Conservation (phyloP, 345 rosid genomes). For the Salix brachista region DNA sequence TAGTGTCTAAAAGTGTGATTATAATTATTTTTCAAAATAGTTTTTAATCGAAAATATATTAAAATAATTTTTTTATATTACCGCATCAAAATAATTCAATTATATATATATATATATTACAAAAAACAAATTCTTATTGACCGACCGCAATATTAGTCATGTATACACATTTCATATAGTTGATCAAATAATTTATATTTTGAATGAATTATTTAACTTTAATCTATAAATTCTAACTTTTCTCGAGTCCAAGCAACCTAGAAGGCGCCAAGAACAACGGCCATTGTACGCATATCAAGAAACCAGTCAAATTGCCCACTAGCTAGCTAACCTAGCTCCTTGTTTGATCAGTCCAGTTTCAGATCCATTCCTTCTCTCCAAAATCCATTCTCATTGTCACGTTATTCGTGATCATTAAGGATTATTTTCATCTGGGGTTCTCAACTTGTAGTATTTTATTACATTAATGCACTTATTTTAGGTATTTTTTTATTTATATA, state of each 20-base stretch:
- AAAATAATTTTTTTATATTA: no score
- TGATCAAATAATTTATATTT: no score
- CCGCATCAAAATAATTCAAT: no score
- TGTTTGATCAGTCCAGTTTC: constrained; percentile 4
- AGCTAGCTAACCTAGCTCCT: background rate
- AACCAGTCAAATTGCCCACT: background rate
- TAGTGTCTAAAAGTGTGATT: no score
- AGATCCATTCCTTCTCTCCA: background rate
- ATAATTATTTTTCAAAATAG: no score
- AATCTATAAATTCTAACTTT: no score
- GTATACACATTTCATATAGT: no score
- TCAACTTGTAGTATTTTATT: background rate
- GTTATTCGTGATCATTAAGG: background rate
- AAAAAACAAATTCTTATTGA: no score
- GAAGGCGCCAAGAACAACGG: constrained; percentile 22
- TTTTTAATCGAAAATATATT: no score
- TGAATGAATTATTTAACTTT: no score
- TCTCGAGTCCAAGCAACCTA: background rate
- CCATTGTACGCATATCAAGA: constrained; percentile 20
- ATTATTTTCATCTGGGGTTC: constrained; percentile 5
- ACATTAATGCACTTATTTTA: background rate
- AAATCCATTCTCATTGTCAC: background rate
- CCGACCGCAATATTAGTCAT: no score
- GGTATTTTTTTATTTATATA: background rate
- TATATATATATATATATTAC: no score